Conservation (phyloP, 1,284 basidiomycete genomes). For the Peniophora sp. region DNA sequence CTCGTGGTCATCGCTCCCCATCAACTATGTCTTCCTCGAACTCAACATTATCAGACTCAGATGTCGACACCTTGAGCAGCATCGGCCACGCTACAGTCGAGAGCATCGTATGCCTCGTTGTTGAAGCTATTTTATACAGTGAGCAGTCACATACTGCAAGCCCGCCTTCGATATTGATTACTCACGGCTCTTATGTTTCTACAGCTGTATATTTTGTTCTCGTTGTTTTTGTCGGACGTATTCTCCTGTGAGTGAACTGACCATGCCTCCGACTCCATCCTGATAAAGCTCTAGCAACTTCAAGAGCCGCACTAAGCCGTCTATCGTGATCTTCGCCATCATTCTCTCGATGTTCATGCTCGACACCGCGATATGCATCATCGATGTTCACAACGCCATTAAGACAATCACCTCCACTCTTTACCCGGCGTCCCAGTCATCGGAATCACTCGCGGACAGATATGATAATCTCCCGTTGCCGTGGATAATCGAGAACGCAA, state of each 20-base stretch:
- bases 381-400: background rate
- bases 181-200: too few species aligned
- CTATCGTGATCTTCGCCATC: constrained; percentile 2
- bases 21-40: too few species aligned
- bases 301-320: constrained; percentile 3
- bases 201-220: background rate
- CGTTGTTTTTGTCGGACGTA: background rate
- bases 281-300: too few species aligned
- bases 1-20: too few species aligned
- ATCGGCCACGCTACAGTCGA: background rate
- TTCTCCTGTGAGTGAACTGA: background rate
- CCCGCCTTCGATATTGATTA: too few species aligned
- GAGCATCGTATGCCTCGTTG: background rate
- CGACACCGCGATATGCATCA: background rate
- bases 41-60: background rate
- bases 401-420: background rate
- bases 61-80: background rate
- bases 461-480: background rate
- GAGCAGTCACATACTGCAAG: background rate
- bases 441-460: background rate
- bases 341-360: constrained; percentile 6
- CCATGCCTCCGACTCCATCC: background rate
- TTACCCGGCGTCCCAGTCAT: background rate
- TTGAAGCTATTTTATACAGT: background rate
- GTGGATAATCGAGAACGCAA: constrained; percentile 6